Conservation (phyloP, 2,329 filamentous ascomycete species). For the Cryphonectria nitschkei region DNA sequence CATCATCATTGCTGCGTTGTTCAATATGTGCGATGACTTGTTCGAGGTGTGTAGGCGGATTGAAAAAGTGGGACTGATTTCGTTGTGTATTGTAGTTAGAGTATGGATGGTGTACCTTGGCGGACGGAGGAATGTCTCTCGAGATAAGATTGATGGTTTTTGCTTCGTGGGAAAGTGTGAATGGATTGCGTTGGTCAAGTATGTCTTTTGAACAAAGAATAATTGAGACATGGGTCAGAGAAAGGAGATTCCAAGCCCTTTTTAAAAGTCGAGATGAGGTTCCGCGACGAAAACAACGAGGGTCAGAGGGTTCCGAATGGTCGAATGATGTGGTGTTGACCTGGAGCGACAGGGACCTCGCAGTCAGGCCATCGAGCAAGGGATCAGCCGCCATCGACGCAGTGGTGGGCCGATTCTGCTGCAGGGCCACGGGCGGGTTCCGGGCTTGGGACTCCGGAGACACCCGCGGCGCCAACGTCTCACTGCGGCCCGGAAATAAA, state of each 20-base stretch:
- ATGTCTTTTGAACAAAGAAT: not conserved
- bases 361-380: conserved; percentile 22
- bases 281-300: conserved; percentile 7
- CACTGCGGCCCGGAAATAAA: conserved; percentile 4
- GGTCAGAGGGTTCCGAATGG: conserved; percentile 3
- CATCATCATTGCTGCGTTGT: conserved; percentile 21
- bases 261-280: not conserved
- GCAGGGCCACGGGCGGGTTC: conserved; percentile 16
- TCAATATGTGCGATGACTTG: not conserved
- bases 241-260: not conserved
- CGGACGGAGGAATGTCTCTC: not conserved
- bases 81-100: not conserved
- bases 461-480: conserved; percentile 7
- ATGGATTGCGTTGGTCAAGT: not conserved
- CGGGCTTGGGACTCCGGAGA: conserved; percentile 8
- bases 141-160: not conserved
- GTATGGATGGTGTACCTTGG: not conserved
- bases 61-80: conserved; percentile 7
- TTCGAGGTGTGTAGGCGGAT: not conserved
- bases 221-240: not conserved
- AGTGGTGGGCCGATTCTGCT: conserved; percentile 26
- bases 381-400: conserved; percentile 19
- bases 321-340: conserved; percentile 24
- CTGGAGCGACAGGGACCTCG: conserved; percentile 19
- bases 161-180: not conserved